Base-by-base conservation (phyloP, 495 filamentous ascomycete species). In the Hyaloscypha variabilis region DNA sequence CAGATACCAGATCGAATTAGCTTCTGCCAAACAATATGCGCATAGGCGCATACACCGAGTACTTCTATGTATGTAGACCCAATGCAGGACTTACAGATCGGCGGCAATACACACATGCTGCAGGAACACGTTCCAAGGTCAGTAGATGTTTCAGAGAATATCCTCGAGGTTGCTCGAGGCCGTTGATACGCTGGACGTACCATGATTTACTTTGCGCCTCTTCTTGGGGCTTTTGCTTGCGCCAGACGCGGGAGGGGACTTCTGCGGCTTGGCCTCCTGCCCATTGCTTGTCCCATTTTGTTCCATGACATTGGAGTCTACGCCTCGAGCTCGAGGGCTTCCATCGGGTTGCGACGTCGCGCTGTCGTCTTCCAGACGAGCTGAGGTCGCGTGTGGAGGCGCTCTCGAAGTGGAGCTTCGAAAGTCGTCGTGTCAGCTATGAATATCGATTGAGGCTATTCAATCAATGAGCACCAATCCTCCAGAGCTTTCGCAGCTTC, bases 171-270 rank as follows among this genome's bases (percentile, higher is more conserved):
- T 54, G 51, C 8, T 54, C 23, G 25, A 67, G 55, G 54, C 53
- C 67, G 59, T 55, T 34, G 42, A 56, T 36, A 63, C 65, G 54
- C 36, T 61, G 19, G 64, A 78, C 88, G 84, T 87, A 97, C 94
- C 95, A 85, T 99, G 96, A 86, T 97, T 98, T 73, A 99, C 95
- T 83, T 99, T 99, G 80, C 94, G 91, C 79, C 96, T 86, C 86
- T 97, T 99, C 84, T 95, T 97, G 24, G 91, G 88, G 73, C 88
- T 92, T 78, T 81, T 83, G 73, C 75, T 77, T 73, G 73, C 66
- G 72, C 60, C 69, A 50, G 63, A 36, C 62, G 80, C 58, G 31
- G 72, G 67, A 66, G 70, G 77, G 71, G 74, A 76, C 74, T 78
- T 75, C 71, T 78, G 79, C 74, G 80, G 74, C 77, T 73, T 82